Evolutionary conservation across 2,329 filamentous ascomycete genomes (phyloP).

Genomic region (Xylaria sp.): DNA sequence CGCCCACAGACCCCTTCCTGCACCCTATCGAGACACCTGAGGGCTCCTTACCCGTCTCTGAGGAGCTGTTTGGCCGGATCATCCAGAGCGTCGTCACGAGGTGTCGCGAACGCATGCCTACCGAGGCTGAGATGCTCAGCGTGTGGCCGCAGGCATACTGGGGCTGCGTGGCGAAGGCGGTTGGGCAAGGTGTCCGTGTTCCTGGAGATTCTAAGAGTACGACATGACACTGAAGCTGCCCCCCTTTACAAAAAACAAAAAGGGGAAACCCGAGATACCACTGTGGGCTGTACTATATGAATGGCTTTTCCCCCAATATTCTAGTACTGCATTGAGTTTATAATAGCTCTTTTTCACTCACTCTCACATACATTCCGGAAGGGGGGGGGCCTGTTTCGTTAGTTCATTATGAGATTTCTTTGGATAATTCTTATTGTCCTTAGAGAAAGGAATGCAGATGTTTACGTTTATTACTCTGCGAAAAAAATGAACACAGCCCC

Average conservation of each 20-base stretch:
- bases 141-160: slow-evolving; percentile 59
- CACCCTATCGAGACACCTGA: slow-evolving; percentile 55
- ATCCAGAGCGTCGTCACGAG: slow-evolving; percentile 57
- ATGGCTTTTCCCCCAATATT: neutral
- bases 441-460: too few relatives aligned
- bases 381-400: neutral
- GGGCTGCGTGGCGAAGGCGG: slow-evolving; percentile 52
- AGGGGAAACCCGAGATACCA: neutral
- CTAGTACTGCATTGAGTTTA: neutral
- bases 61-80: slow-evolving; percentile 57
- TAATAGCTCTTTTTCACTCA: neutral
- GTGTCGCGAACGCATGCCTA: slow-evolving; percentile 54
- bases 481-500: too few relatives aligned
- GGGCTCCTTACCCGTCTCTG: slow-evolving; percentile 53
- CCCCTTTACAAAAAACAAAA: neutral
- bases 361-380: neutral
- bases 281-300: neutral
- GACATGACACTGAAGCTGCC: neutral
- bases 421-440: too few relatives aligned
- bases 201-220: neutral
- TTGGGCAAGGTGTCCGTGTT: slow-evolving; percentile 31
- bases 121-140: slow-evolving; percentile 50
- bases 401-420: neutral
- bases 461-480: too few relatives aligned
- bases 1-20: slow-evolving; percentile 56